These are phyloP conservation scores for Adansonia rubrostipa DNA, from an alignment of 441 rosid genomes.

Conservation along the genomic window DNA sequence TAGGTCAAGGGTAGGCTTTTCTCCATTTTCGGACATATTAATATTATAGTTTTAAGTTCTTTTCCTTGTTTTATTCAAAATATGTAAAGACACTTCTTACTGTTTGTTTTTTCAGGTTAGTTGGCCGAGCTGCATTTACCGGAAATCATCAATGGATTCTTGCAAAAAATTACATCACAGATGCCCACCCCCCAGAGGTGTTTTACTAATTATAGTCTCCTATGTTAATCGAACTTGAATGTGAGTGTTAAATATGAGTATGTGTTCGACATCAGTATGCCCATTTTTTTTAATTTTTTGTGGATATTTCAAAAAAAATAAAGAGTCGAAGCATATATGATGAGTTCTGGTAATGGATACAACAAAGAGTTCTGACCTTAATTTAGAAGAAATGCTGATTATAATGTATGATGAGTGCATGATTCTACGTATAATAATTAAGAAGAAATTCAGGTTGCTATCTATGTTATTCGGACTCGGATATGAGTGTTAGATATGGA, in stretches of 20 bases:
- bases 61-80: constrained; percentile 8
- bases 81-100: constrained; percentile 22
- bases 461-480: too few species aligned
- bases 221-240: background rate
- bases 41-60: background rate
- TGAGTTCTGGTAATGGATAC: background rate
- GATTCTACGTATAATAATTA: background rate
- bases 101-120: constrained; percentile 53
- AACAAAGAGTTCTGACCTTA: background rate
- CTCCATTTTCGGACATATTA: background rate
- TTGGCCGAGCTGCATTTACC: constrained; percentile 87
- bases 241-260: too few species aligned
- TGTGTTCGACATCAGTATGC: too few species aligned
- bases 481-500: too few species aligned
- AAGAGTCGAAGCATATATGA: too few species aligned
- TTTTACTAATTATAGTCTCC: background rate
- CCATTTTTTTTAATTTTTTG: too few species aligned
- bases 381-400: background rate
- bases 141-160: constrained; percentile 88
- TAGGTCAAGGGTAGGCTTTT: constrained; percentile 83
- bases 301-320: too few species aligned
- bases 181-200: constrained; percentile 80
- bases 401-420: background rate
- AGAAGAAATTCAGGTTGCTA: background rate
- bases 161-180: constrained; percentile 52